phyloP scores from a whole-genome alignment of 495 filamentous ascomycete genomes.

The Opeltia flavorubescens region DNA sequence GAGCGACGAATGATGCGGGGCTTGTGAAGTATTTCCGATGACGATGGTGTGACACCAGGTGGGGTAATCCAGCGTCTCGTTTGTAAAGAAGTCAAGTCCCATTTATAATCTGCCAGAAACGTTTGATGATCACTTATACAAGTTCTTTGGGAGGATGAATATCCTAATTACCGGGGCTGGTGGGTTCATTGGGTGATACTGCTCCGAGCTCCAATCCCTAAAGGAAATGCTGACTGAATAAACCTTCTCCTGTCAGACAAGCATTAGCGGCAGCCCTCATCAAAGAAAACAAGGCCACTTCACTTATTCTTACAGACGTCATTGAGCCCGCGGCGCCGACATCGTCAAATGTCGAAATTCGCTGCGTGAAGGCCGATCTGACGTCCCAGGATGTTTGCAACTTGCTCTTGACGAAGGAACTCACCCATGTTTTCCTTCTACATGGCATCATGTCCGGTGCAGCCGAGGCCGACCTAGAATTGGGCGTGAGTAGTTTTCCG shows the following conservation, averaged over 20 bases:
- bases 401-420: conserved; percentile 9
- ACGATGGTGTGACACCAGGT: too few species aligned
- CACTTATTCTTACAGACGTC: conserved; percentile 52
- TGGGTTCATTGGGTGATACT: conserved; percentile 41
- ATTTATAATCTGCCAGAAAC: too few species aligned
- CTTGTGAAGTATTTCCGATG: too few species aligned
- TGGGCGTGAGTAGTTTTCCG: too few species aligned
- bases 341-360: conserved; percentile 28
- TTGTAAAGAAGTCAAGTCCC: too few species aligned
- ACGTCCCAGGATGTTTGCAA: conserved; percentile 26
- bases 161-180: conserved; percentile 62
- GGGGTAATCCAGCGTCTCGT: too few species aligned
- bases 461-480: conserved; percentile 59
- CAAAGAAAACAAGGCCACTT: conserved; percentile 32
- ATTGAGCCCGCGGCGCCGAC: conserved; percentile 39
- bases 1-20: too few species aligned
- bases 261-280: conserved; percentile 51
- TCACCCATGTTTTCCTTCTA: conserved; percentile 52
- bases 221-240: too few species aligned
- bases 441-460: conserved; percentile 80
- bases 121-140: too few species aligned
- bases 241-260: too few species aligned
- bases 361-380: conserved; percentile 48
- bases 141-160: too few species aligned
- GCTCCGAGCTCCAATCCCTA: too few species aligned